Conservation (phyloP, 2,329 filamentous ascomycete species). For the Pyrenophora tritici-repentis region DNA sequence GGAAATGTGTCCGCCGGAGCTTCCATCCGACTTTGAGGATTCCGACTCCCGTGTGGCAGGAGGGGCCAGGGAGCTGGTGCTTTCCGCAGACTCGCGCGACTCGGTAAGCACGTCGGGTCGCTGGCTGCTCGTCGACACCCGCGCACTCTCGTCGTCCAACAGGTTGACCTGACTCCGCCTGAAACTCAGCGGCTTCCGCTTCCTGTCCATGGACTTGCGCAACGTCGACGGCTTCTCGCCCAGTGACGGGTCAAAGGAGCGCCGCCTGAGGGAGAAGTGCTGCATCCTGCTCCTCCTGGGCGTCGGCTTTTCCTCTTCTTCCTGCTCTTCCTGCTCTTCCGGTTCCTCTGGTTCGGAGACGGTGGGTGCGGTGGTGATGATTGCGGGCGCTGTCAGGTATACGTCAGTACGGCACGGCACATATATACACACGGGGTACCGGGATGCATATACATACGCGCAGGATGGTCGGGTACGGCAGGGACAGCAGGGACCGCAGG, state of each 20-base stretch:
- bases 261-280: conserved; percentile 42
- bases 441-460: conserved; percentile 19
- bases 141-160: conserved; percentile 52
- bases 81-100: conserved; percentile 67
- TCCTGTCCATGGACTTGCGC: conserved; percentile 46
- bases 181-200: conserved; percentile 35
- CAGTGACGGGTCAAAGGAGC: conserved; percentile 45
- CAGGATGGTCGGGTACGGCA: conserved; percentile 40
- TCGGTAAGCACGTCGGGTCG: conserved; percentile 56
- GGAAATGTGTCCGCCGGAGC: conserved; percentile 60
- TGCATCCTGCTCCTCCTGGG: conserved; percentile 42
- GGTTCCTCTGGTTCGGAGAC: conserved; percentile 47
- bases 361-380: conserved; percentile 92
- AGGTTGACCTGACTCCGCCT: conserved; percentile 36
- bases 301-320: conserved; percentile 15
- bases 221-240: conserved; percentile 34
- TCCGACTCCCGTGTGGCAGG: conserved; percentile 74
- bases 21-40: conserved; percentile 87
- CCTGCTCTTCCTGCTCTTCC: conserved; percentile 7
- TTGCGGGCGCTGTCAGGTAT: conserved; percentile 59
- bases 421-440: background rate
- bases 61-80: conserved; percentile 65
- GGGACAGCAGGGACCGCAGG: conserved; percentile 51
- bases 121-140: conserved; percentile 63
- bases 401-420: conserved; percentile 29